phyloP scores from a whole-genome alignment of 2,329 filamentous ascomycete species.

The Pseudopithomyces maydicus region DNA sequence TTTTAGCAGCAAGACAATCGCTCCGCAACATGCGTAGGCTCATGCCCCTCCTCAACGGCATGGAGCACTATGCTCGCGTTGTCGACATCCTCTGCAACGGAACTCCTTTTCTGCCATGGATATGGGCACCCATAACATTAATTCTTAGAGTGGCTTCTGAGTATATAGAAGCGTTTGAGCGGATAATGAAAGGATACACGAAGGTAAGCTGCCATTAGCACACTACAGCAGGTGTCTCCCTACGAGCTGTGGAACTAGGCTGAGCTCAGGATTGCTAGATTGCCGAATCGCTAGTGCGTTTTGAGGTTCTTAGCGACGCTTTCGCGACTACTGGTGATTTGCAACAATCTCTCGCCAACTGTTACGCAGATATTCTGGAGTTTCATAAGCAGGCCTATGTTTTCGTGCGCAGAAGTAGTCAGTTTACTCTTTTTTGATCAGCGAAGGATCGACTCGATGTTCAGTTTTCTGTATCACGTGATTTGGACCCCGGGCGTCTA shows the following conservation, averaged over 20 bases:
- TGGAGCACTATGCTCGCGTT: slow-evolving; percentile 50
- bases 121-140: slow-evolving; percentile 42
- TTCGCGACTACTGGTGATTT: slow-evolving; percentile 44
- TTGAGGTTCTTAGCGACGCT: slow-evolving; percentile 39
- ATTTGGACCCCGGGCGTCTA: too few species aligned
- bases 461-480: background rate
- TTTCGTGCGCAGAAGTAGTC: slow-evolving; percentile 44
- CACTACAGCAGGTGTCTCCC: too few species aligned
- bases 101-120: slow-evolving; percentile 52
- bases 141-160: slow-evolving; percentile 33
- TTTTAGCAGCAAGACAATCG: slow-evolving; percentile 44
- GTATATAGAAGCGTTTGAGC: slow-evolving; percentile 49
- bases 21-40: slow-evolving; percentile 54
- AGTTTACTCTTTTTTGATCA: background rate
- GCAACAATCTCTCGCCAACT: slow-evolving; percentile 48
- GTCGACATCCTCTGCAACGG: slow-evolving; percentile 55
- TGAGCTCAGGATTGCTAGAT: background rate
- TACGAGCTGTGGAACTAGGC: too few species aligned
- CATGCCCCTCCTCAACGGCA: slow-evolving; percentile 47
- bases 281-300: slow-evolving; percentile 38
- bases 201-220: background rate
- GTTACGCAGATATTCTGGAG: slow-evolving; percentile 56
- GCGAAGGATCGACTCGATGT: background rate
- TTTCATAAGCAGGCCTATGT: slow-evolving; percentile 56
- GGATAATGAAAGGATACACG: slow-evolving; percentile 14